These are phyloP conservation scores for Prunus persica DNA, from an alignment of 306 rosid genomes.

Conservation along the genomic window Prunus_persica_NCBIv2 NC_034009.1:12189001-12189500, in stretches of 20 bases:
- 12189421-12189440: not conserved
- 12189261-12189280: not conserved
- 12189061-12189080: not conserved
- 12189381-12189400: conserved; percentile 8
- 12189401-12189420: conserved; percentile 7
- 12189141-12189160: not conserved
- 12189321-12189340: not conserved
- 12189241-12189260: not conserved
- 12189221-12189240: not conserved
- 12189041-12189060: not conserved
- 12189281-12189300: not conserved
- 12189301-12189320: not conserved
- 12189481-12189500: conserved; percentile 93
- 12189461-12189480: conserved; percentile 55
- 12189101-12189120: not conserved
- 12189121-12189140: not conserved
- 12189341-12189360: not conserved
- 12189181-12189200: not conserved
- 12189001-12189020: not conserved
- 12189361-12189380: not conserved
- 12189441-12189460: conserved; percentile 24
- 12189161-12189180: not conserved
- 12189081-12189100: not conserved
- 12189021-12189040: not conserved
- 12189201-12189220: not conserved